Conservation (phyloP, 192 early-diverging fungal species). For the Coemansia sp. region DNA sequence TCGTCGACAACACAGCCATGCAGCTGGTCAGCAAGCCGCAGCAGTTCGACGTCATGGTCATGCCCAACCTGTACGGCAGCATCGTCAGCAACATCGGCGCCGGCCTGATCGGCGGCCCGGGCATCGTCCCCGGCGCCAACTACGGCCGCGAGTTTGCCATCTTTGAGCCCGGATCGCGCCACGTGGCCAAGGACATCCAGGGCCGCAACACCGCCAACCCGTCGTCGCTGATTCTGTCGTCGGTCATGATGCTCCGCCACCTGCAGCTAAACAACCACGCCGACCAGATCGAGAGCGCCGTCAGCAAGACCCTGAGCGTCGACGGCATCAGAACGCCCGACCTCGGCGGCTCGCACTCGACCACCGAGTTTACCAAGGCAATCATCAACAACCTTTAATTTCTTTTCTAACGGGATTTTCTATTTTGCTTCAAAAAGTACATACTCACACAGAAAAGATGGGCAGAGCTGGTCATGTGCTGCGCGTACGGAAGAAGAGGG, state of each 20-base stretch:
- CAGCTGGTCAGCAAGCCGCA: constrained; percentile 96
- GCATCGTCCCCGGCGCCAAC: constrained; percentile 96
- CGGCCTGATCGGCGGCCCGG: constrained; percentile 92
- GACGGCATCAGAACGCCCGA: constrained; percentile 81
- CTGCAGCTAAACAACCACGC: constrained; percentile 87
- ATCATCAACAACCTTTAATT: constrained; percentile 66
- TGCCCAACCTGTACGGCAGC: constrained; percentile 99
- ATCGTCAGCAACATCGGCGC: constrained; percentile 99
- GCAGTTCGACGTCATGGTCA: constrained; percentile 99
- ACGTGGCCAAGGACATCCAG: constrained; percentile 96
- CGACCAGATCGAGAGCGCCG: constrained; percentile 84
- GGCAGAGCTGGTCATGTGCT: too few species aligned
- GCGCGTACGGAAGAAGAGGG: too few species aligned
- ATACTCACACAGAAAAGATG: too few species aligned
- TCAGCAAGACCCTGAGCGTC: constrained; percentile 83
- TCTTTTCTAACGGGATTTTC: background rate
- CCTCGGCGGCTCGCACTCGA: constrained; percentile 81
- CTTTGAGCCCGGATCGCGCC: constrained; percentile 98
- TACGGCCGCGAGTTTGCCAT: constrained; percentile 96
- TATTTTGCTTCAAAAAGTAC: too few species aligned
- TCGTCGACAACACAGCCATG: constrained; percentile 99
- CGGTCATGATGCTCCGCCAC: constrained; percentile 96
- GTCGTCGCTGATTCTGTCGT: constrained; percentile 86
- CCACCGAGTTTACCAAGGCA: constrained; percentile 92
- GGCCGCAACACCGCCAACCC: constrained; percentile 96